Evolutionary conservation across 2,329 filamentous ascomycete genomes (phyloP), one percentile per base, ranked within the genome.

Genomic region (Sporothrix globosa): DNA sequence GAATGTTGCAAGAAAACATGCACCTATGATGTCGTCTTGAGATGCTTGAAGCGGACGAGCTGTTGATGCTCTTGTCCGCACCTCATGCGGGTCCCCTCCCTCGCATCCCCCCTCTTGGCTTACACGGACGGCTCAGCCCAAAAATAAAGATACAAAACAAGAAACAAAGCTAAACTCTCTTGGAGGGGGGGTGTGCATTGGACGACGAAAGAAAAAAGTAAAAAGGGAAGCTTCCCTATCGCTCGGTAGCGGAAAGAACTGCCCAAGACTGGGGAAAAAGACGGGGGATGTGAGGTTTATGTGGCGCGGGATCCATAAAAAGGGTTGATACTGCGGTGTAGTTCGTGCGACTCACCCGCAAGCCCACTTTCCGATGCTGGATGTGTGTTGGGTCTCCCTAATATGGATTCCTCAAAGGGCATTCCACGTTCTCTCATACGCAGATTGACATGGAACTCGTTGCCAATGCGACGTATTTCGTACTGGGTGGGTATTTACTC

Each of bases 261-360:
- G 1, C 34, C 34, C 34, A 34, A 17, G 41, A 44, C 11, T 19
- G 11, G 24, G 53, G 53, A 34, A 52, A 52, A 21, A 63, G 39
- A 46, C 39, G 27, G 63, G 63, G 46, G 46, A 50, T 66, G 46
- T 30, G 61, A 21, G 39, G 39, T 46, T 3, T 17, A n/a, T 60
- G 34, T 41, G 46, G 46, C 30, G 63, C 46, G 58, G 34, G 58
- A 63, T 19, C 63, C 63, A 24, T 52, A 65, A 50, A 13, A 65
- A 65, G 50, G 58, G 56, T 66, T 66, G 63, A 66, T 66, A 66
- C 63, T 39, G 63, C 63, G 63, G 63, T 46, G 39, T 52, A 52
- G 63, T 19, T 39, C 39, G 46, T 39, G 46, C 61, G 27, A 66
- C 63, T 66, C 63, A 24, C 27, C 63, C 63, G 63, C 63, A 53